Evolutionary conservation across 257 asterid genomes (phyloP).

Genomic region (Paulownia fortunei): DNA sequence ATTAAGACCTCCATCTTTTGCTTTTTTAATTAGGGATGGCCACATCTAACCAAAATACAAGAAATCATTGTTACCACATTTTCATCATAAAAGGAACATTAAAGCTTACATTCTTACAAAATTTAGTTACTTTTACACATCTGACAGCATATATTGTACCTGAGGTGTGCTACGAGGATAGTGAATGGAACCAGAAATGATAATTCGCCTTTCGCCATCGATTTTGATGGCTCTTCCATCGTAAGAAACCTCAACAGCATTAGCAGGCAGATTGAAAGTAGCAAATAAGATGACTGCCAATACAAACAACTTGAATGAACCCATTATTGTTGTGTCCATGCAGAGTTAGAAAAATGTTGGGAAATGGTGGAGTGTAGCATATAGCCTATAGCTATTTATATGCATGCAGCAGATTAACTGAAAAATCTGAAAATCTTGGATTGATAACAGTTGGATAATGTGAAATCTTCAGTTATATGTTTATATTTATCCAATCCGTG

Average conservation of each 20-base stretch:
- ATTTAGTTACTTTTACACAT: no score
- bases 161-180: constrained; percentile 50
- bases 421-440: neutral
- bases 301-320: neutral
- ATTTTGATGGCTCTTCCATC: constrained; percentile 48
- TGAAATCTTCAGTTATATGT: constrained; percentile 11
- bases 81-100: no score
- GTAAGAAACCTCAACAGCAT: constrained; percentile 34
- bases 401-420: neutral
- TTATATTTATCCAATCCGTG: neutral
- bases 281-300: neutral
- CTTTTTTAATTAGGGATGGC: constrained; percentile 47
- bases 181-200: constrained; percentile 49
- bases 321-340: constrained; percentile 5
- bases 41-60: constrained; percentile 42
- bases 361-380: no score
- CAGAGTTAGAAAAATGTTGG: neutral
- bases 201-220: constrained; percentile 37
- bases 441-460: neutral
- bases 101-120: no score
- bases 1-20: constrained; percentile 58
- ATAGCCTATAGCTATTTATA: neutral
- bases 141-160: constrained; percentile 24
- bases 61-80: neutral
- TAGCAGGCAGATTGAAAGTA: neutral